phyloP scores from a whole-genome alignment of 31 red algal species.

The Porphyra umbilicalis region DNA sequence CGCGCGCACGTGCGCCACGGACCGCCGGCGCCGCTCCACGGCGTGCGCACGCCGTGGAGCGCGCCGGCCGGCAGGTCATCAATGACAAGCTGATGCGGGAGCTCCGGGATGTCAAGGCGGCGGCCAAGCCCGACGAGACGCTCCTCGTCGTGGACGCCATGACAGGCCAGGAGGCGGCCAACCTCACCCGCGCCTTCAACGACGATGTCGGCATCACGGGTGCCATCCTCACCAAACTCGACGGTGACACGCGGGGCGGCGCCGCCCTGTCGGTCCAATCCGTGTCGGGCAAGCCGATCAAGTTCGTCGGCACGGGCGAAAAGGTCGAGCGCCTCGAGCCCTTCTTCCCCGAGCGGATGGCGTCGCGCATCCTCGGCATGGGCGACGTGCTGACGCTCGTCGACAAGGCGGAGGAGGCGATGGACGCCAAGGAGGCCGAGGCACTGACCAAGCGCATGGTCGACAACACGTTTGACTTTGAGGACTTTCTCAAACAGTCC shows the following conservation, averaged over 20 bases:
- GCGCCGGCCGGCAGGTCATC: constrained; percentile 93
- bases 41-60: no score
- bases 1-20: no score
- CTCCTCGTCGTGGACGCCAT: constrained; percentile 96
- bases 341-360: constrained; percentile 95
- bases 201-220: constrained; percentile 85
- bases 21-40: no score
- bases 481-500: constrained; percentile 98
- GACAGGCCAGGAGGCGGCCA: constrained; percentile 98
- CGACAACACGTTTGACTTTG: constrained; percentile 92
- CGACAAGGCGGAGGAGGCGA: constrained; percentile 88
- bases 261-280: constrained; percentile 89
- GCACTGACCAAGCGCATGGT: constrained; percentile 93
- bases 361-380: constrained; percentile 95
- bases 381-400: constrained; percentile 93
- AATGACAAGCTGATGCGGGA: constrained; percentile 91
- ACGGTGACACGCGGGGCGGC: constrained; percentile 96
- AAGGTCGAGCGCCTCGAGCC: constrained; percentile 87
- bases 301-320: constrained; percentile 89
- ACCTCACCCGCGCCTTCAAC: constrained; percentile 75
- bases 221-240: constrained; percentile 90
- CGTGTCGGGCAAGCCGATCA: constrained; percentile 83
- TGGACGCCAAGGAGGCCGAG: constrained; percentile 77
- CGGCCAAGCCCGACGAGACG: constrained; percentile 68
- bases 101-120: constrained; percentile 62